phyloP scores from a whole-genome alignment of 805 yeast species.

The Cyberlindnera euphorbiae region DNA sequence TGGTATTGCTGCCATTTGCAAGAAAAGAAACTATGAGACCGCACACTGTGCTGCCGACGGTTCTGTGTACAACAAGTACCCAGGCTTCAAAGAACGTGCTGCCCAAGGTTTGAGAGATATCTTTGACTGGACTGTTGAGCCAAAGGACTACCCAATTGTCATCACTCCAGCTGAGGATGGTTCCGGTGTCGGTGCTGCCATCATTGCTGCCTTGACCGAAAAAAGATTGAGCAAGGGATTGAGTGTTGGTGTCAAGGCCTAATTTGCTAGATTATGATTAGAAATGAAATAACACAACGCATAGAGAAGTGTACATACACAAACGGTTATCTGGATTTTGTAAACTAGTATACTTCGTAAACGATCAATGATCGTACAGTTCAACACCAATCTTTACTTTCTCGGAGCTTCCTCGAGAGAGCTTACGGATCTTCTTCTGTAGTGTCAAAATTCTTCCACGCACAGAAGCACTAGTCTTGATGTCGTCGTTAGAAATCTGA shows the following conservation, averaged over 20 bases:
- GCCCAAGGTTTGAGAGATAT: constrained; percentile 85
- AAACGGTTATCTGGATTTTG: too few species aligned
- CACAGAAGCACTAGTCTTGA: constrained; percentile 56
- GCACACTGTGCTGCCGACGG: constrained; percentile 97
- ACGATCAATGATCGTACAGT: constrained; percentile 28
- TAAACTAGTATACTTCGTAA: too few species aligned
- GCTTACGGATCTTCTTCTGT: constrained; percentile 56
- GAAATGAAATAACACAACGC: not conserved
- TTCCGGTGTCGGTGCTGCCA: constrained; percentile 97
- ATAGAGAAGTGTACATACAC: not conserved
- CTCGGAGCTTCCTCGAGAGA: constrained; percentile 45
- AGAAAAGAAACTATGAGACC: constrained; percentile 71
- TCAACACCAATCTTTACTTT: constrained; percentile 50
- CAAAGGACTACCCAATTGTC: constrained; percentile 64
- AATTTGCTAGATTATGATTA: constrained; percentile 1
- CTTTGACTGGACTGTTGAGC: constrained; percentile 64
- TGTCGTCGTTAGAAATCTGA: constrained; percentile 44
- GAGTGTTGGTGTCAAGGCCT: constrained; percentile 50
- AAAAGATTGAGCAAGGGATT: constrained; percentile 67
- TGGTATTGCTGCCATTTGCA: constrained; percentile 92
- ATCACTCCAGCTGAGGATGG: constrained; percentile 97
- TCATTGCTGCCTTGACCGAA: constrained; percentile 92
- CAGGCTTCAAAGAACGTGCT: constrained; percentile 85
- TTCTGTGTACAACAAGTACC: constrained; percentile 90
- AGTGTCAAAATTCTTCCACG: constrained; percentile 52